Conservation (phyloP, 345 rosid species). For the Hibiscus tridactylites region DNA sequence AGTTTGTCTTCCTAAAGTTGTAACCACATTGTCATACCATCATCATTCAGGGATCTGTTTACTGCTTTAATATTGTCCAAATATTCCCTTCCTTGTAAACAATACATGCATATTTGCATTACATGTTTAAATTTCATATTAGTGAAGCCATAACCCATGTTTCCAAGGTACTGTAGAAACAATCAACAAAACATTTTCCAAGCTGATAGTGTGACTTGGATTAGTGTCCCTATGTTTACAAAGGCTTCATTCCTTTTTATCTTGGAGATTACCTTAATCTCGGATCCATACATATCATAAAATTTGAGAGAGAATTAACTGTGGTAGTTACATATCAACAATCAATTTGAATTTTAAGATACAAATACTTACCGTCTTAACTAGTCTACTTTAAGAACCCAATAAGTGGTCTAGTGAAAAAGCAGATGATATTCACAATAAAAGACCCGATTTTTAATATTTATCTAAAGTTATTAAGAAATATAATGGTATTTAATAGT, state of each 20-base stretch:
- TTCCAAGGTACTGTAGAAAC: not conserved
- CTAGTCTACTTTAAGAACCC: too few relatives aligned
- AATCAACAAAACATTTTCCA: not conserved
- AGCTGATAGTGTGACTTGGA: not conserved
- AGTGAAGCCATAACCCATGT: not conserved
- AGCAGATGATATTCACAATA: too few relatives aligned
- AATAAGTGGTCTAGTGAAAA: too few relatives aligned
- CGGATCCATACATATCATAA: too few relatives aligned
- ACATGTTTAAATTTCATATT: not conserved
- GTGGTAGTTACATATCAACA: too few relatives aligned
- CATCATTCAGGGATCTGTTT: too few relatives aligned
- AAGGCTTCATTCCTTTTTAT: not conserved
- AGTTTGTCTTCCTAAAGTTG: constrained; percentile 52
- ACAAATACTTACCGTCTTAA: too few relatives aligned
- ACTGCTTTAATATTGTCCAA: not conserved
- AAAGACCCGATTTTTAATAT: too few relatives aligned
- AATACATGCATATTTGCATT: not conserved
- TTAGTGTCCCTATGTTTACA: not conserved
- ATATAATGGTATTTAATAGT: too few relatives aligned
- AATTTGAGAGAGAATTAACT: too few relatives aligned
- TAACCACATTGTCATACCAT: constrained; percentile 1
- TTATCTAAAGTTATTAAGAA: too few relatives aligned
- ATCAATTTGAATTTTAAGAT: too few relatives aligned
- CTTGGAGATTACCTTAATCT: not conserved
- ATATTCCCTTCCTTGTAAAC: not conserved